phyloP scores from a whole-genome alignment of 1,284 basidiomycete species.

The Clitocybe nebularis region DNA sequence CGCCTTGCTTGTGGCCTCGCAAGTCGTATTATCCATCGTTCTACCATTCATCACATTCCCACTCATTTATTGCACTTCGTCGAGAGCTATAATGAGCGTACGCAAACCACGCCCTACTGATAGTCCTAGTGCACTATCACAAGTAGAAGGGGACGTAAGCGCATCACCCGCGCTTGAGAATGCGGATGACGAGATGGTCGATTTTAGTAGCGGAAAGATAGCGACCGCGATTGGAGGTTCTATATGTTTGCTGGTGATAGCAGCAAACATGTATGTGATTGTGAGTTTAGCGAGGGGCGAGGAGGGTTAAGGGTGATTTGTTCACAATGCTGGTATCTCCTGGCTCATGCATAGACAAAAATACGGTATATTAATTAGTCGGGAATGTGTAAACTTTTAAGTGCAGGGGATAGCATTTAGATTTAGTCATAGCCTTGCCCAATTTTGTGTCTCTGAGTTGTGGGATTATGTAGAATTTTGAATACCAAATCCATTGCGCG shows the following conservation, averaged over 20 bases:
- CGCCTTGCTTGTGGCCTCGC: constrained; percentile 80
- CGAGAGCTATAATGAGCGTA: constrained; percentile 62
- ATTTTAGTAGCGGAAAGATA: constrained; percentile 62
- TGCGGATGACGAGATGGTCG: constrained; percentile 35
- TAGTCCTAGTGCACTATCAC: neutral
- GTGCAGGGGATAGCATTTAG: too few relatives aligned
- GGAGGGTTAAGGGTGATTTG: neutral
- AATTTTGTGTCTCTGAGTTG: too few relatives aligned
- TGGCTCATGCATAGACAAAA: too few relatives aligned
- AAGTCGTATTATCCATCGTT: constrained; percentile 85
- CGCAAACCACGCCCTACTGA: constrained; percentile 18
- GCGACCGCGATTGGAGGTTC: constrained; percentile 51
- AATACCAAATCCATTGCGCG: too few relatives aligned
- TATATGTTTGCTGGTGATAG: constrained; percentile 60
- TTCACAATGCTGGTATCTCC: too few relatives aligned
- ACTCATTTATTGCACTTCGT: constrained; percentile 73
- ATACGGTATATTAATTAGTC: too few relatives aligned
- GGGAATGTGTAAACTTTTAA: too few relatives aligned
- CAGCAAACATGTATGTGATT: constrained; percentile 69
- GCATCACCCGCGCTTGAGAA: constrained; percentile 10
- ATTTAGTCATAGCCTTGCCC: too few relatives aligned
- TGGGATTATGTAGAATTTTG: too few relatives aligned
- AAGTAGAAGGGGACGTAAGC: neutral
- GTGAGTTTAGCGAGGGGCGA: constrained; percentile 35
- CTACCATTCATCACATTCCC: constrained; percentile 87